Evolutionary conservation across 768 basidiomycete species (phyloP), one percentile per base, ranked within the genome.

Genomic region (Kondoa subrosea): DNA sequence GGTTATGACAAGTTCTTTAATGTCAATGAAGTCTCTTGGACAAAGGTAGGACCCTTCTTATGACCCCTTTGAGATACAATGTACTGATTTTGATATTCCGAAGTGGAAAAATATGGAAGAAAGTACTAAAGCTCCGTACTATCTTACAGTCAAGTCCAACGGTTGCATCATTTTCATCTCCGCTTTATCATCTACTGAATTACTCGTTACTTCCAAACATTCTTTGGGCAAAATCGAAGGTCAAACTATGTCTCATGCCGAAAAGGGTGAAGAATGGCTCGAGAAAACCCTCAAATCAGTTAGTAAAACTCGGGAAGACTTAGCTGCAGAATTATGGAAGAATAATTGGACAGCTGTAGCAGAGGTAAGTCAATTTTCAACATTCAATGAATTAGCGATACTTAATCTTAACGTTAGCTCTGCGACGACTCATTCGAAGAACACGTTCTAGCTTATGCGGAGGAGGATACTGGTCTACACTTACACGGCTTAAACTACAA

Each of bases 1-100:
- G 95, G 93, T 0, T 97, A 99, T 75, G 95, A 97, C 80, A 99
- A 99, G 79, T 97, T 99, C 78, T 97, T 96, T 81, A 96, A 95
- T 75, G 89, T 95, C 32, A 89, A 86, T 2, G 95, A 99, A 76
- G 90, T 96, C 2, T 88, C 87, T 1, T 97, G 92, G 91, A 92
- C 87, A 0, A 85, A 85, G 67, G 93, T 93, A 75, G 72, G 88
- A 15, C 56, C 59, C 34, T 30, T 26, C 12, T 26, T 32, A 31
- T 40, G 58, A 27, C 8, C 25, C 8, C 8, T 4, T 31, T 25
- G 30, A 32, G 34, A 25, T 21, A 4, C 63, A 15, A 16, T 25
- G 4, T 25, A 59, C 25, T 59, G 4, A 25, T 25, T 25, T 4
- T 63, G 4, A 4, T 25, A 4, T n/a, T n/a, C n/a, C 12, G 12